phyloP scores from a whole-genome alignment of 2,329 filamentous ascomycete genomes.

The Chlorencoelia australis region DNA sequence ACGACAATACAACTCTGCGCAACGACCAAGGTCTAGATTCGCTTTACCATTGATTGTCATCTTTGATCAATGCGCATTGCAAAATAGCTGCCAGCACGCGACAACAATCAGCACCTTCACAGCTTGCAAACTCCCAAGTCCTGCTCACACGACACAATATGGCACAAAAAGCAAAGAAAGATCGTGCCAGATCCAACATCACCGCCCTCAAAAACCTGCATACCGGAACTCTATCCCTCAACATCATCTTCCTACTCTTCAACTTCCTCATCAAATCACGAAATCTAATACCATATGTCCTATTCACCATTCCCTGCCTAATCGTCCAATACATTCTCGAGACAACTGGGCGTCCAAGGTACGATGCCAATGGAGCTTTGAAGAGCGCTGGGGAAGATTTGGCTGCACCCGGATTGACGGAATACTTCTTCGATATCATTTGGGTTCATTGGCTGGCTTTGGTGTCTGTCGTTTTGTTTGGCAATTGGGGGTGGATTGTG shows the following conservation, averaged over 20 bases:
- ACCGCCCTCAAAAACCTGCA: slow-evolving; percentile 73
- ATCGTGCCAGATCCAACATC: slow-evolving; percentile 68
- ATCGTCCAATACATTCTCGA: slow-evolving; percentile 81
- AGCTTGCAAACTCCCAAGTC: neutral
- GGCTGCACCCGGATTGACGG: slow-evolving; percentile 76
- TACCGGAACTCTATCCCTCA: slow-evolving; percentile 60
- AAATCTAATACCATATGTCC: slow-evolving; percentile 55
- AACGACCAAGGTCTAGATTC: no score
- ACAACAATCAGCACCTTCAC: no score
- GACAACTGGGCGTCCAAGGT: slow-evolving; percentile 68
- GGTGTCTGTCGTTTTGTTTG: slow-evolving; percentile 62
- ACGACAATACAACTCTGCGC: no score
- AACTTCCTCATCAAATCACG: slow-evolving; percentile 54
- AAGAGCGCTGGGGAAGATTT: slow-evolving; percentile 78
- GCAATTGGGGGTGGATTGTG: slow-evolving; percentile 68
- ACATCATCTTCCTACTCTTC: slow-evolving; percentile 64
- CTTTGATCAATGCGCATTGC: no score
- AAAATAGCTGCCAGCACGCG: no score
- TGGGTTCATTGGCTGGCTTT: slow-evolving; percentile 87
- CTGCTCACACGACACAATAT: slow-evolving; percentile 14
- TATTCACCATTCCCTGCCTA: slow-evolving; percentile 66
- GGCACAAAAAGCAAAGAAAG: slow-evolving; percentile 30
- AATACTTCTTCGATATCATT: slow-evolving; percentile 95
- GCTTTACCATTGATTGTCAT: no score
- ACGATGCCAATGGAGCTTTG: slow-evolving; percentile 44